A percentile compares a stretch with the other conserved stretches of the same genome.
These are phyloP conservation scores for Rhizoctonia solani DNA, from an alignment of 1,284 basidiomycete genomes.

Conservation along the genomic window DNA sequence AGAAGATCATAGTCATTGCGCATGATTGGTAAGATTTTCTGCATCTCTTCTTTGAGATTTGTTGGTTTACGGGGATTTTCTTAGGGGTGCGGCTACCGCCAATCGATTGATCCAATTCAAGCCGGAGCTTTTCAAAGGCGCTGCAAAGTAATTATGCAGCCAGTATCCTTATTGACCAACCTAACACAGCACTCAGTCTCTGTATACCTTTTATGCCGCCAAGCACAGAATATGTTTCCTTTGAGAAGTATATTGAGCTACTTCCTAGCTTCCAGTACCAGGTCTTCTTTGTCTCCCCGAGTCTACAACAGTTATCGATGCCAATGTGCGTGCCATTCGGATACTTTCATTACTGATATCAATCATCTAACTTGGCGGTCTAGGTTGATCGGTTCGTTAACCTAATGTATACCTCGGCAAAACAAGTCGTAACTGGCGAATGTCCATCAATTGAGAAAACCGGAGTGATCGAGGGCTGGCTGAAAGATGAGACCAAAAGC, in stretches of 20 bases:
- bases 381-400: constrained; percentile 17
- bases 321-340: constrained; percentile 10
- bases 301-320: constrained; percentile 13
- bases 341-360: too few species aligned
- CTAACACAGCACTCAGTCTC: constrained; percentile 6
- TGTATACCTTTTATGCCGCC: constrained; percentile 5
- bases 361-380: neutral
- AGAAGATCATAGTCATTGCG: constrained; percentile 26
- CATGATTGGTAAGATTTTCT: constrained; percentile 18
- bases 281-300: constrained; percentile 31
- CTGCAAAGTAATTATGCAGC: neutral
- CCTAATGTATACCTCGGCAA: constrained; percentile 2
- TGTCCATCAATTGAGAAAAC: neutral
- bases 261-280: constrained; percentile 27
- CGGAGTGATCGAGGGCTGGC: constrained; percentile 9
- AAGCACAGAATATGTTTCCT: neutral
- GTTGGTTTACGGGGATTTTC: neutral
- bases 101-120: constrained; percentile 24
- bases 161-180: neutral
- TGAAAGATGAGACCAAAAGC: constrained; percentile 7
- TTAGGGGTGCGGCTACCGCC: constrained; percentile 19
- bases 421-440: constrained; percentile 5
- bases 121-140: constrained; percentile 22
- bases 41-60: neutral
- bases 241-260: neutral